Percentiles rank a stretch among this genome's conserved stretches.
These are phyloP conservation scores for Neocatenulostroma microsporum DNA, from an alignment of 2,329 filamentous ascomycete species.

Conservation along the genomic window DNA sequence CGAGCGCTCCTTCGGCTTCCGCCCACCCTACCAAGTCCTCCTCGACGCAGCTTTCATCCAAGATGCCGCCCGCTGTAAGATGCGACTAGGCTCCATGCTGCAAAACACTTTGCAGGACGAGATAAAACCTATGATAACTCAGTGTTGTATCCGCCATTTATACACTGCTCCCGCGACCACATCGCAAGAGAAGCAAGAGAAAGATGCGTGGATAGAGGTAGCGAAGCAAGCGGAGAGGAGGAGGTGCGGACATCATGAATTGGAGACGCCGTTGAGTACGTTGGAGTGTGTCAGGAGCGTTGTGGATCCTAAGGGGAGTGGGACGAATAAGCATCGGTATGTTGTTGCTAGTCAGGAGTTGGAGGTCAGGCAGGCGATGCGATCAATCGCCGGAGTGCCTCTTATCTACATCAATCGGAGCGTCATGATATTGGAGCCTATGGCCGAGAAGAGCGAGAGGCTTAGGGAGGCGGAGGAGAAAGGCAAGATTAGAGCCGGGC, in stretches of 20 bases:
- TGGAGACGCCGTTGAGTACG: conserved; percentile 61
- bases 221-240: conserved; percentile 70
- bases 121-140: conserved; percentile 77
- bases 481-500: conserved; percentile 63
- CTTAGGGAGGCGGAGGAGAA: conserved; percentile 62
- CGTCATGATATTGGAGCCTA: conserved; percentile 72
- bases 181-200: conserved; percentile 22
- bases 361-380: conserved; percentile 55
- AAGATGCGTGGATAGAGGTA: conserved; percentile 58
- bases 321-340: conserved; percentile 70
- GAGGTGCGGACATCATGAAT: conserved; percentile 69
- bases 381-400: conserved; percentile 60
- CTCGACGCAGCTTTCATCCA: conserved; percentile 80
- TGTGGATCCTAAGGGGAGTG: conserved; percentile 66
- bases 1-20: conserved; percentile 54
- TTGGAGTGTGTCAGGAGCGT: conserved; percentile 65
- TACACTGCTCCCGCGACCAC: conserved; percentile 44
- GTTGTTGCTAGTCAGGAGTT: conserved; percentile 67
- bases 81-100: conserved; percentile 72
- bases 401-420: conserved; percentile 70
- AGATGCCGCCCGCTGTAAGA: conserved; percentile 76
- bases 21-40: conserved; percentile 87
- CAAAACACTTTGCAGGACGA: conserved; percentile 79
- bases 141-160: conserved; percentile 72
- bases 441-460: conserved; percentile 59